Conservation (phyloP, 2,329 filamentous ascomycete genomes). For the Periconia macrospinosa region DNA sequence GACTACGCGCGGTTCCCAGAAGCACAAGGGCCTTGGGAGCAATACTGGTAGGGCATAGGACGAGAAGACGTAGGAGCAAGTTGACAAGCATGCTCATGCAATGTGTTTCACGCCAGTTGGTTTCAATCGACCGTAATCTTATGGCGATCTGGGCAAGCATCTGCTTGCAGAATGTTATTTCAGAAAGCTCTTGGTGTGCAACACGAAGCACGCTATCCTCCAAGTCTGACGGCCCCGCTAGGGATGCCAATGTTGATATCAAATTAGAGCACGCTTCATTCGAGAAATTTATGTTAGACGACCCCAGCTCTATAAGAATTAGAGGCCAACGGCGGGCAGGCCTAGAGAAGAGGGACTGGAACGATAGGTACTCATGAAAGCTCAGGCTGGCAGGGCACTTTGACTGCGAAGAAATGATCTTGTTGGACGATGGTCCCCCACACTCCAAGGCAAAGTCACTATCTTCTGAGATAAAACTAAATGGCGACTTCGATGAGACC, state of each 20-base stretch:
- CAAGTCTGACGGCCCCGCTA: no score
- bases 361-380: slow-evolving; percentile 57
- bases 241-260: no score
- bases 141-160: no score
- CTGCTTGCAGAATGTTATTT: no score
- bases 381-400: slow-evolving; percentile 52
- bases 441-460: slow-evolving; percentile 20
- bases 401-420: slow-evolving; percentile 54
- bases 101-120: no score
- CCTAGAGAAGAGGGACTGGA: slow-evolving; percentile 53
- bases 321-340: slow-evolving; percentile 51
- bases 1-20: not conserved
- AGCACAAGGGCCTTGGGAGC: no score
- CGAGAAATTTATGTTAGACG: slow-evolving; percentile 63
- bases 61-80: no score
- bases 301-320: slow-evolving; percentile 54
- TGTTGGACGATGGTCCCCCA: slow-evolving; percentile 55
- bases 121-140: no score
- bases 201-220: no score
- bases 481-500: slow-evolving; percentile 42
- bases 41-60: no score
- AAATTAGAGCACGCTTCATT: slow-evolving; percentile 35
- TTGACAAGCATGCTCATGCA: no score
- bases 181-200: no score
- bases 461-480: slow-evolving; percentile 49